Base-by-base conservation (phyloP, 1,284 basidiomycete genomes). In the Trametes versicolor region DNA sequence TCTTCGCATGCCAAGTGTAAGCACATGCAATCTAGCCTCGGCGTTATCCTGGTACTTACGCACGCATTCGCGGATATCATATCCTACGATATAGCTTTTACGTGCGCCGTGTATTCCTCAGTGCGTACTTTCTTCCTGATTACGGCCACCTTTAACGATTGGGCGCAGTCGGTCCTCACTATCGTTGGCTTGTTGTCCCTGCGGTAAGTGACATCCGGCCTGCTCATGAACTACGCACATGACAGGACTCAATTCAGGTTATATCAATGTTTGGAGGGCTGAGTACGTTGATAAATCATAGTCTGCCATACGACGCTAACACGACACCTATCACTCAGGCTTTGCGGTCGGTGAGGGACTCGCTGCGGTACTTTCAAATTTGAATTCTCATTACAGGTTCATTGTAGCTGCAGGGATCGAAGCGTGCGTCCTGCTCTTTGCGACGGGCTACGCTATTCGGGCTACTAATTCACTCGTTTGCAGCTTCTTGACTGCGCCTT, bases 131-230 rank as follows among this genome's bases (percentile, higher is more conserved):
- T 12, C 23, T 2, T 19, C 1, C 15, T 8, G 19, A 23, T 9
- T 17, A 12, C 15, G 17, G 6, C 27, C 15, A 17, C 9, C 36
- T 7, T 12, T 15, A 51, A 10, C 2, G 7, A 39, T 15, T 8
- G 23, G 8, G 7, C 7, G 19, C 27, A 60, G 58, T 60, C 19
- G 58, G 58, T 23, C 50, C 29, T 27, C 58, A 17, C n/a, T 53
- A 53, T 15, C 39, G 58, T 25, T 60, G 58, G 58, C 29, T 60
- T 32, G 39, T 47, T 29, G 23, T 60, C 15, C 58, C 58, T 23
- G 58, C 58, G 15, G 58, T 60, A n/a, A 4, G 49, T 60, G 10
- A 1, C 19, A 37, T 52, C 21, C 9, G 10, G 10, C 21, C 45
- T 23, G 7, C 45, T 39, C 5, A 12, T 23, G n/a, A 4, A 13